Evolutionary conservation across 83 land plant genomes (phyloP).

Genomic region (Thuja plicata): DNA sequence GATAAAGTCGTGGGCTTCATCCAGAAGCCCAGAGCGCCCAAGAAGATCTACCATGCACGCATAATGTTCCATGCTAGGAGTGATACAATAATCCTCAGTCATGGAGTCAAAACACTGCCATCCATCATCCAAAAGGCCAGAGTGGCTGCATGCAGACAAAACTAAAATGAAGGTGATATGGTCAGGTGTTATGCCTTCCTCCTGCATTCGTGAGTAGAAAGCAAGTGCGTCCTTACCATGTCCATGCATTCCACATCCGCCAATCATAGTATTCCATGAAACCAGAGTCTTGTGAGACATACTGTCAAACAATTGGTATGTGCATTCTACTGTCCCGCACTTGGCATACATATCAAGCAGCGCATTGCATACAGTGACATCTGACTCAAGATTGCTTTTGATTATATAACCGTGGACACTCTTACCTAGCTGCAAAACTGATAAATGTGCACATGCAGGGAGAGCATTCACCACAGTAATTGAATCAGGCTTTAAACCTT

Average conservation of each 20-base stretch:
- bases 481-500: slow-evolving; percentile 20
- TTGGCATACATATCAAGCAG: slow-evolving; percentile 39
- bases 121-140: slow-evolving; percentile 28
- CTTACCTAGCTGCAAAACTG: slow-evolving; percentile 20
- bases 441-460: slow-evolving; percentile 17
- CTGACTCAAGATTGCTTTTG: slow-evolving; percentile 17
- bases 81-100: slow-evolving; percentile 16
- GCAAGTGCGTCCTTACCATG: slow-evolving; percentile 23
- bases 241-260: slow-evolving; percentile 29
- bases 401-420: slow-evolving; percentile 23
- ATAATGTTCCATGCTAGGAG: slow-evolving; percentile 36
- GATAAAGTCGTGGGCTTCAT: slow-evolving; percentile 23
- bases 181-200: slow-evolving; percentile 17
- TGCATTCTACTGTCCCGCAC: slow-evolving; percentile 26
- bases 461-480: slow-evolving; percentile 44
- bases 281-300: slow-evolving; percentile 16
- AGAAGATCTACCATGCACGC: slow-evolving; percentile 39
- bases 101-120: slow-evolving; percentile 21
- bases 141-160: slow-evolving; percentile 32
- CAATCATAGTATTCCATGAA: slow-evolving; percentile 35
- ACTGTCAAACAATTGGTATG: slow-evolving; percentile 20
- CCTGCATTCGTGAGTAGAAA: slow-evolving; percentile 23
- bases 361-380: slow-evolving; percentile 18
- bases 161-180: slow-evolving; percentile 27
- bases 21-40: slow-evolving; percentile 34